Evolutionary conservation across 1,284 basidiomycete species (phyloP), one percentile per base, ranked within the genome.

Genomic region (Malassezia pachydermatis): DNA sequence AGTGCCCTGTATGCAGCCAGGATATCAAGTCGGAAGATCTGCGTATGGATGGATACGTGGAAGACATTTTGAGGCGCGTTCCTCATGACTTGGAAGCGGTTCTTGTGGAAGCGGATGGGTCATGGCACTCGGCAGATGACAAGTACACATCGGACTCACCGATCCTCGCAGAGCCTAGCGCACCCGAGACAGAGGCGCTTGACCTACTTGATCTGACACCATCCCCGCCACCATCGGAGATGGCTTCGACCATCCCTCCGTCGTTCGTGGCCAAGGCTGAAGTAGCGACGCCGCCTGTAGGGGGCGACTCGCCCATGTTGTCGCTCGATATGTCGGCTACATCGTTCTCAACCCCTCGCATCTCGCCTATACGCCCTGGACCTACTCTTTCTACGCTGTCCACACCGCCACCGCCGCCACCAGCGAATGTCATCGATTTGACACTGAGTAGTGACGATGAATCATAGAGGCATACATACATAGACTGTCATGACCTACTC

Each of bases 1-100:
- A 84, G 32, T 98, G 94, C 72, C 92, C 94, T n/a, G 83, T 89
- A 30, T 98, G 94, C 73, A 86, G 86, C 71, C 83, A 81, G 64
- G 76, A 77, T 25, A 73, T 98, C 47, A 80, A 83, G 56, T 76
- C 81, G 10, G 83, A 85, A 30, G 86, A 95, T 51, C 74, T 99
- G 25, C 83, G 92, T 41, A 79, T 94, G 54, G 92, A 98, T 70
- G 88, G 87, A 84, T 90, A 73, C 55, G 83, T 73, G 2, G 51
- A 85, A 57, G 79, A 81, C 48, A 90, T 95, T 44, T 72, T 94
- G 62, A 80, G 80, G 60, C 73, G 77, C 23, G 84, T 83, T 3
- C 80, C 86, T 0, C 84, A 88, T 23, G 77, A 77, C 46, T 80
- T 88, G 7, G 92, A 98, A 48, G 84, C 90, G 58, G 89, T 98